phyloP scores from a whole-genome alignment of 306 rosid species.

The Dicorynia guianensis region DNA sequence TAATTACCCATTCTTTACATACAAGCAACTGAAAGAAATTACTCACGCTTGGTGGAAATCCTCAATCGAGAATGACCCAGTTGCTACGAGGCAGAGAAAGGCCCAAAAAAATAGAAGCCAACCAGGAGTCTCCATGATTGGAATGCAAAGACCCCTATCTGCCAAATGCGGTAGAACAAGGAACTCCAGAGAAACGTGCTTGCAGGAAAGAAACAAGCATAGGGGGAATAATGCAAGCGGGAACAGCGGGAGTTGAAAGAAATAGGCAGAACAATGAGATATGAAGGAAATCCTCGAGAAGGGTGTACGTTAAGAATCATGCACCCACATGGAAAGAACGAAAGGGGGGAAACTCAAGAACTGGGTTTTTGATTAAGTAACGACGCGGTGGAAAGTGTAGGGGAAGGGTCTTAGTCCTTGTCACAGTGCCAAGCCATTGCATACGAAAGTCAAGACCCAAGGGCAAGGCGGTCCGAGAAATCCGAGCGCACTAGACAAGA shows the following conservation, averaged over 20 bases:
- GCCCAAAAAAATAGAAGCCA: conserved; percentile 47
- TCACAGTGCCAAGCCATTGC: too few relatives aligned
- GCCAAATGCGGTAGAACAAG: conserved; percentile 42
- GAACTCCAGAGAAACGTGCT: not conserved
- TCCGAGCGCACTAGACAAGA: too few relatives aligned
- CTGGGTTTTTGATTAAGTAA: not conserved
- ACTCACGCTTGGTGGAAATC: conserved; percentile 76
- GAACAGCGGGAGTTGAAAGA: not conserved
- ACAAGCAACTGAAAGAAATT: conserved; percentile 6
- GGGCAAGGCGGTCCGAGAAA: too few relatives aligned
- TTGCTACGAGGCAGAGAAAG: conserved; percentile 51
- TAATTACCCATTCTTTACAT: conserved; percentile 21
- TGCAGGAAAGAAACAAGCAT: conserved; percentile 36
- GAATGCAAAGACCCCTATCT: conserved; percentile 23
- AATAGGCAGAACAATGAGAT: conserved; percentile 50
- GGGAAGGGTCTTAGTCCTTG: too few relatives aligned
- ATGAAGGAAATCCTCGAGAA: conserved; percentile 37
- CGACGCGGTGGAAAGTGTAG: too few relatives aligned
- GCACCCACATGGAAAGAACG: not conserved
- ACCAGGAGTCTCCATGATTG: conserved; percentile 53
- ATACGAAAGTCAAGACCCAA: too few relatives aligned
- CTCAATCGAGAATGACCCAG: conserved; percentile 51
- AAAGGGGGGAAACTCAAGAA: not conserved
- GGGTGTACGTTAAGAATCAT: conserved; percentile 60
- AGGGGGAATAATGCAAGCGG: conserved; percentile 15